phyloP scores from a whole-genome alignment of 148 eudicot genomes.

The Rheum nobile region DNA sequence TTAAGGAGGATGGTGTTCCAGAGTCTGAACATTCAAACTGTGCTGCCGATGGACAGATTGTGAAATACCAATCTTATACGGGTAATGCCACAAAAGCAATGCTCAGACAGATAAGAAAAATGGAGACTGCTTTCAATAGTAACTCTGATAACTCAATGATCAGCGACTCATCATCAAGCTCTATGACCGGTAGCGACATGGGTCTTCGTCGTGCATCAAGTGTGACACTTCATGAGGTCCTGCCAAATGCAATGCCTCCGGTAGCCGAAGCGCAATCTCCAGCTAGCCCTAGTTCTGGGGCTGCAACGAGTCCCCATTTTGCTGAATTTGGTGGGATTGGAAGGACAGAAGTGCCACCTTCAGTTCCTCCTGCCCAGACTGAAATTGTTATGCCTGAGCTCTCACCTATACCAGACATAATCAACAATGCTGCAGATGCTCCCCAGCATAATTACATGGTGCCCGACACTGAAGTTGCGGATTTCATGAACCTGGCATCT shows the following conservation, averaged over 20 bases:
- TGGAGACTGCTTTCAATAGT: constrained; percentile 18
- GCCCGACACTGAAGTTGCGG: constrained; percentile 17
- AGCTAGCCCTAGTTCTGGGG: constrained; percentile 15
- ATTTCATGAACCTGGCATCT: constrained; percentile 25
- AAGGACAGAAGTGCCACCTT: constrained; percentile 22
- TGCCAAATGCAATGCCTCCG: constrained; percentile 21
- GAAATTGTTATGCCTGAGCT: constrained; percentile 28
- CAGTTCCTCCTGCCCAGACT: constrained; percentile 17
- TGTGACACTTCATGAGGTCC: constrained; percentile 44
- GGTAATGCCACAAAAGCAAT: constrained; percentile 38
- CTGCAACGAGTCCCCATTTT: constrained; percentile 14
- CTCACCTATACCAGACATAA: constrained; percentile 23
- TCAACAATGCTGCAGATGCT: constrained; percentile 12
- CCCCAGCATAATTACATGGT: constrained; percentile 13
- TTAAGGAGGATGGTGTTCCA: constrained; percentile 21
- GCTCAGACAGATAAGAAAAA: constrained; percentile 39
- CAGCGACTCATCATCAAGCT: constrained; percentile 14
- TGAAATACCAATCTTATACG: constrained; percentile 40
- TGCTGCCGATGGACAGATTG: constrained; percentile 36
- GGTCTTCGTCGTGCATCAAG: constrained; percentile 17
- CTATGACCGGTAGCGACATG: constrained; percentile 10
- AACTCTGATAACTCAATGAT: constrained; percentile 17
- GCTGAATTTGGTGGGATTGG: constrained; percentile 15
- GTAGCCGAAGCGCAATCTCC: constrained; percentile 14
- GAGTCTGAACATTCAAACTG: constrained; percentile 13